Conservation (phyloP, 305 asterid genomes). For the Petunia hybrid region DNA sequence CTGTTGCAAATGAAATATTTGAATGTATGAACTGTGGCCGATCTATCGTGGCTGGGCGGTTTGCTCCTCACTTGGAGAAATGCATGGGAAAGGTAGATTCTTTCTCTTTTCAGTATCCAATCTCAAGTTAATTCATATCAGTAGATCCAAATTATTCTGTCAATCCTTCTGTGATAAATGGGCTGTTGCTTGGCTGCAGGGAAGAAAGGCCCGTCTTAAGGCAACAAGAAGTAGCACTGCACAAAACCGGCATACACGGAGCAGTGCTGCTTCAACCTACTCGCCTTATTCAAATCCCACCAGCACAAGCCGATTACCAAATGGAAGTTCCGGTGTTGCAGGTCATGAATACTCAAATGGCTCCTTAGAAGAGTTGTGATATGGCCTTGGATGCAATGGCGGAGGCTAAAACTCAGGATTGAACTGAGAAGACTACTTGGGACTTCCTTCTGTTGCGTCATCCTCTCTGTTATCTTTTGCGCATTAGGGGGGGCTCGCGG, state of each 20-base stretch:
- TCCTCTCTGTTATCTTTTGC: background rate
- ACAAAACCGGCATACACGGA: slow-evolving; percentile 70
- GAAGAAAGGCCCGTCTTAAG: slow-evolving; percentile 89
- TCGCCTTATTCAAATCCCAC: slow-evolving; percentile 53
- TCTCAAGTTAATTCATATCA: background rate
- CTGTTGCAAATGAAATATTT: slow-evolving; percentile 83
- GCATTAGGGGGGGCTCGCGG: background rate
- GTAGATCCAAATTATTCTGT: background rate
- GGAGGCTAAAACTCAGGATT: slow-evolving; percentile 16
- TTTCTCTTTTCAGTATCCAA: background rate
- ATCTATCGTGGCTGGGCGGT: slow-evolving; percentile 79
- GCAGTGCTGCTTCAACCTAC: slow-evolving; percentile 55
- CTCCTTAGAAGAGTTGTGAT: slow-evolving; percentile 53
- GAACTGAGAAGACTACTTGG: background rate
- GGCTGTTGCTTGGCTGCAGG: slow-evolving; percentile 50
- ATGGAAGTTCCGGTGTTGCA: slow-evolving; percentile 57
- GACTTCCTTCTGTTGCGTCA: background rate
- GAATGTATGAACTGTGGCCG: slow-evolving; percentile 94
- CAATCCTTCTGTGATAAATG: background rate
- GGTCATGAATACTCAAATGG: slow-evolving; percentile 59
- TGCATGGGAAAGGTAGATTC: slow-evolving; percentile 96
- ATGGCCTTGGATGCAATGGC: background rate
- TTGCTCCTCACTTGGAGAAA: slow-evolving; percentile 98
- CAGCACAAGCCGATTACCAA: slow-evolving; percentile 48
- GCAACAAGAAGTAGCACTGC: slow-evolving; percentile 81